Evolutionary conservation across 2,329 filamentous ascomycete species (phyloP).

Genomic region (Bipolaris cookei): DNA sequence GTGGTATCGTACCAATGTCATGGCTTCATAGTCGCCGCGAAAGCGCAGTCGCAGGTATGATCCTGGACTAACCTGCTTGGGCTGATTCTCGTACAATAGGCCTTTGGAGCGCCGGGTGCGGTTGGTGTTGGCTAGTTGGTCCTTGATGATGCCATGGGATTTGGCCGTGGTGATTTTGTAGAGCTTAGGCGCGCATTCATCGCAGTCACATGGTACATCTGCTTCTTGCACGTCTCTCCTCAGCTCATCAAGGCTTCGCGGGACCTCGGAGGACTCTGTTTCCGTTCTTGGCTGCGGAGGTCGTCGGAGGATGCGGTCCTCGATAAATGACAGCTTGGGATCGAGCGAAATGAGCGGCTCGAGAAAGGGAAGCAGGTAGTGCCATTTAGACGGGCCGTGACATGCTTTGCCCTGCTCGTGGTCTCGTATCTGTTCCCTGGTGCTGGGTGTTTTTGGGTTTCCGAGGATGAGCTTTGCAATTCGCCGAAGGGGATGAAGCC

Average conservation of each 20-base stretch:
- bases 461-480: conserved; percentile 14
- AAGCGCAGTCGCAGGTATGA: conserved; percentile 11
- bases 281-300: background rate
- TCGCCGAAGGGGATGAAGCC: conserved; percentile 14
- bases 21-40: conserved; percentile 26
- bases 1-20: conserved; percentile 24
- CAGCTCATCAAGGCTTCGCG: conserved; percentile 12
- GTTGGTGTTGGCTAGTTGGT: background rate
- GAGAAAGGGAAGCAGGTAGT: conserved; percentile 22
- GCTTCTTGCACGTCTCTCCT: conserved; percentile 7
- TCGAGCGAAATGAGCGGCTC: conserved; percentile 23
- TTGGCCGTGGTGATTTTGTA: conserved; percentile 15
- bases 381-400: conserved; percentile 18
- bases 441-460: conserved; percentile 3
- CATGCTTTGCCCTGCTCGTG: conserved; percentile 10
- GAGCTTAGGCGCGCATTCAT: conserved; percentile 21
- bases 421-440: background rate
- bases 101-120: background rate
- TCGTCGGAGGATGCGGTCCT: conserved; percentile 22
- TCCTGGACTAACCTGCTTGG: background rate
- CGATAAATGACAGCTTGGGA: conserved; percentile 21
- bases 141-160: conserved; percentile 18
- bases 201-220: conserved; percentile 17
- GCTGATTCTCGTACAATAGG: background rate
- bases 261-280: background rate